Evolutionary conservation across 2,329 filamentous ascomycete genomes (phyloP), one percentile per base, ranked within the genome.

Genomic region (Venturia oleaginea): DNA sequence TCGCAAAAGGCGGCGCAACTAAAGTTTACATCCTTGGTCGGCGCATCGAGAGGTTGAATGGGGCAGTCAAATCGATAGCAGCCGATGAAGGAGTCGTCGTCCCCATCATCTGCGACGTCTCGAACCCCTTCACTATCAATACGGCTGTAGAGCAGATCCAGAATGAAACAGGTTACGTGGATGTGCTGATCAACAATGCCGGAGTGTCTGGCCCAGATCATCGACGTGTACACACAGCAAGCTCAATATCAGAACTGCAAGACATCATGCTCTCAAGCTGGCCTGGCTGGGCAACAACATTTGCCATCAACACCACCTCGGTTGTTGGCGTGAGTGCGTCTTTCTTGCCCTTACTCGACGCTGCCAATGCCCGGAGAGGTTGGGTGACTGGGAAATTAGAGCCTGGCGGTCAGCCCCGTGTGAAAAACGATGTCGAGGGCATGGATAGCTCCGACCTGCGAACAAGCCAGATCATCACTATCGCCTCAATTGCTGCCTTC

Each of bases 101-200:
- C 37, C 74, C 78, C 0, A 72, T 81, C 48, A 70, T 76, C 64
- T 77, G 76, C 68, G 77, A 79, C 64, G 76, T 80, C 1, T 77
- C 76, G 4, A 74, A 75, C 24, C 76, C 75, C 30, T 67, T 71
- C 0, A 79, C 78, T 17, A 70, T 82, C 37, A 70, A 74, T 22
- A 68, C 68, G 4, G 78, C 76, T 4, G 79, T 77, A 15, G 71
- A 74, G n/a, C 71, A 71, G 1, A 76, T 83, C 54, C 72, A 75
- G 6, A 67, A 71, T 8, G 76, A 82, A 32, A 70, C 70, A 3
- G 78, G 77, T 51, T 76, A 80, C 67, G 76, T 84, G 65, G 80
- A 84, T 68, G 75, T 83, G 30, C 72, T 83, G 0, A 75, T 83
- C 69, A 79, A 80, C 69, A 83, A 83, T 67, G 80, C 81, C 19